These are phyloP conservation scores for Eucalyptus sideroxylon DNA, from an alignment of 345 rosid species.

Conservation along the genomic window DNA sequence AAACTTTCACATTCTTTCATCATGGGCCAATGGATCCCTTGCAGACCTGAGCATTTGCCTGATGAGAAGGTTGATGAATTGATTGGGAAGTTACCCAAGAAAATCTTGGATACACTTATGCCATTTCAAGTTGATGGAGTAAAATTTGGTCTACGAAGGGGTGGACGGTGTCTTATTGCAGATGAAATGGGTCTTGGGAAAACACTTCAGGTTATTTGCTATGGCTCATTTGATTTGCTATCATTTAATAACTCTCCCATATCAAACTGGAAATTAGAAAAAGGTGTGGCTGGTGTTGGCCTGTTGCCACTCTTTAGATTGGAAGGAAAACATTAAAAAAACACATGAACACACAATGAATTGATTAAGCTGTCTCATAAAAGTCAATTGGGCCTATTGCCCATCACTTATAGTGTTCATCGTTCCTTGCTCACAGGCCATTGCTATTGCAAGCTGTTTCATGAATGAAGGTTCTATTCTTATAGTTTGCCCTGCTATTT, in stretches of 20 bases:
- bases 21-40: conserved; percentile 61
- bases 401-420: neutral
- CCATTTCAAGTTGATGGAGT: conserved; percentile 91
- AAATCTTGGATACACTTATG: conserved; percentile 41
- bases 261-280: neutral
- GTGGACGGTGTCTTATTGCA: conserved; percentile 91
- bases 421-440: conserved; percentile 46
- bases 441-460: conserved; percentile 87
- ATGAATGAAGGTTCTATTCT: conserved; percentile 68
- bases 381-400: neutral
- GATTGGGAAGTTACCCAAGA: conserved; percentile 52
- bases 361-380: neutral
- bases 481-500: conserved; percentile 89
- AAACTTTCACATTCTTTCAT: conserved; percentile 43
- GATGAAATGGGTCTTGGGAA: conserved; percentile 99
- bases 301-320: neutral
- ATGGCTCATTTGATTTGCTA: neutral
- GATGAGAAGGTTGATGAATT: conserved; percentile 53
- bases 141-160: conserved; percentile 69
- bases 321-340: neutral
- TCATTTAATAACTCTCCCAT: neutral
- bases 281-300: neutral
- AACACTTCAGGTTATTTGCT: conserved; percentile 61
- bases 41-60: conserved; percentile 63
- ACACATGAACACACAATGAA: neutral